Evolutionary conservation across 495 filamentous ascomycete genomes (phyloP), one percentile per base, ranked within the genome.

Genomic region (Daldinia decipiens): DNA sequence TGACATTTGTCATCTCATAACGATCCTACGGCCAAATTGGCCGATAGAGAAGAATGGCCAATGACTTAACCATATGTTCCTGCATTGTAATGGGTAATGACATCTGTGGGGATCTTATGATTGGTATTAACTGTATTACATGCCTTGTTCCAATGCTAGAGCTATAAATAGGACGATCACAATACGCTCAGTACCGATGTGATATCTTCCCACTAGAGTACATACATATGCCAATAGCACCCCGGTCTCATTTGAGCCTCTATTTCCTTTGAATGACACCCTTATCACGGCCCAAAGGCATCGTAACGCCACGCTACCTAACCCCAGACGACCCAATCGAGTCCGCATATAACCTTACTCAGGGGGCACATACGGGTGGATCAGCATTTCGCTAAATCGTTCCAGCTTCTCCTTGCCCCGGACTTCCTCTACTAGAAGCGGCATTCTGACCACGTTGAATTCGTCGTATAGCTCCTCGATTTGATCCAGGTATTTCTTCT

Each of bases 371-470:
- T 91, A 97, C 11, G 94, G 93, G 72, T 90, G 86, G 59, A 97
- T 85, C 64, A 98, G 84, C 94, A 98, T 97, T 79, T 96, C 89
- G 78, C 92, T 95, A 79, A 98, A 98, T 59, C 87, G 93, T 80
- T 95, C 93, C 70, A 99, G 80, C 77, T 89, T 93, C 79, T 98
- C 95, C 85, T 95, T 97, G 13, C 95, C 95, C 68, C 96, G 84
- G 6, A 99, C 93, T 78, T 99, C 95, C 79, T 98, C 95, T 3
- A 95, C 92, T 74, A 99, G 81, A 70, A 98, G 81, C 21, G 95
- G 95, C 92, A 98, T 97, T 82, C 93, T 93, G 51, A 99, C 95
- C 34, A 99, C 95, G 78, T 99, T 97, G 80, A 99, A 99, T 78
- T 99, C 95, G 70, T 98, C 94, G 74, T 99, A 99, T 55, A 99